These are phyloP conservation scores for Rosa chinensis DNA, from an alignment of 306 rosid species.

Conservation along the genomic window DNA sequence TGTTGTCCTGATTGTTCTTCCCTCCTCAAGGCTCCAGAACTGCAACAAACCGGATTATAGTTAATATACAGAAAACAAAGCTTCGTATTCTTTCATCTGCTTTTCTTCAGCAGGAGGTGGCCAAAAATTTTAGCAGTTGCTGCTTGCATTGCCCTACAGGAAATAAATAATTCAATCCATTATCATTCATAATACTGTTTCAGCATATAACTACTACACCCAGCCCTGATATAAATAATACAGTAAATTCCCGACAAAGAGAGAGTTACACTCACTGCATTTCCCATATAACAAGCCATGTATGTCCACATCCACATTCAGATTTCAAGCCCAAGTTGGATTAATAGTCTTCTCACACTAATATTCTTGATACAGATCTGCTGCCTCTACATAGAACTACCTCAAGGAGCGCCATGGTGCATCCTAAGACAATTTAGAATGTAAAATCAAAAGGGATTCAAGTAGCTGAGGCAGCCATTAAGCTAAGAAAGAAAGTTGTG, in stretches of 20 bases:
- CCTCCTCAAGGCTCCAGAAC: not conserved
- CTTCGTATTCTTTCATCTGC: not conserved
- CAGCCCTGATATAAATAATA: not conserved
- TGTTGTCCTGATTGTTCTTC: not conserved
- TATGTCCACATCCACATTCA: not conserved
- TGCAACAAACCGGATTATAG: not conserved
- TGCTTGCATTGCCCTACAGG: conserved; percentile 3
- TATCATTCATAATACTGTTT: not conserved
- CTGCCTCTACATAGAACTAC: not conserved
- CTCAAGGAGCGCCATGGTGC: not conserved
- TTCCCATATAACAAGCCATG: not conserved
- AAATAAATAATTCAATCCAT: not conserved
- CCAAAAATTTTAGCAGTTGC: not conserved
- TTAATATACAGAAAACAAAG: not conserved
- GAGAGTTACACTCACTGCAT: not conserved
- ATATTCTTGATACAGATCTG: not conserved
- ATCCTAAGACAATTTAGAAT: not conserved
- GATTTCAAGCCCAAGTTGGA: not conserved
- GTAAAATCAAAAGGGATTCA: not conserved
- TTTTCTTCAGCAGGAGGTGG: conserved; percentile 3
- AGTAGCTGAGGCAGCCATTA: not conserved
- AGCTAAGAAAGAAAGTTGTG: not conserved
- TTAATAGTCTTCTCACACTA: not conserved
- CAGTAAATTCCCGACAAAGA: not conserved
- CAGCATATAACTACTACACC: not conserved